phyloP scores from a whole-genome alignment of 1,284 basidiomycete species.

The Crucibulum parvulum region DNA sequence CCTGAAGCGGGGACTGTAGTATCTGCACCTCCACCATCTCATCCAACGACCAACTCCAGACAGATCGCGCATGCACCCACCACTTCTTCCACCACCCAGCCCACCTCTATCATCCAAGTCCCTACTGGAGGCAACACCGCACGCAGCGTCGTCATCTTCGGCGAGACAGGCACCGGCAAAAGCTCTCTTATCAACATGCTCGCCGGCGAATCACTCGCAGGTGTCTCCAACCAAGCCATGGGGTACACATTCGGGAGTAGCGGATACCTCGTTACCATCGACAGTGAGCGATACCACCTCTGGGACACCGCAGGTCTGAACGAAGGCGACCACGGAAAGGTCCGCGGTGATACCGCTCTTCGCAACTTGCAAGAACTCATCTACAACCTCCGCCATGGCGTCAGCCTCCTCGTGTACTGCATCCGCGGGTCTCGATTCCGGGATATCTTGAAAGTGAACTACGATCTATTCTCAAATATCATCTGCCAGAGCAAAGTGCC shows the following conservation, averaged over 20 bases:
- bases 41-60: no score
- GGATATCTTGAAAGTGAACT: constrained; percentile 39
- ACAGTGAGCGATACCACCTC: not conserved
- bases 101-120: no score
- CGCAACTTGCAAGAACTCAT: constrained; percentile 12
- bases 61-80: no score
- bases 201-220: not conserved
- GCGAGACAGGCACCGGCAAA: constrained; percentile 9
- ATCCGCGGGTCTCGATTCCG: constrained; percentile 41
- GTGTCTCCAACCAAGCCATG: not conserved
- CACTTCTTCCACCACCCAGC: no score
- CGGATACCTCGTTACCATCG: constrained; percentile 1
- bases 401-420: constrained; percentile 48
- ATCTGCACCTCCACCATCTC: no score
- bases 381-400: constrained; percentile 17
- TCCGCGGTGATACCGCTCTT: constrained; percentile 8
- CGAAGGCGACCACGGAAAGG: constrained; percentile 11
- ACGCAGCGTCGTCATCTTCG: constrained; percentile 11
- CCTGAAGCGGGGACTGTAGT: no score
- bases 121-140: not conserved
- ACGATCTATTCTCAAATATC: constrained; percentile 39
- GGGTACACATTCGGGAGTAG: constrained; percentile 6
- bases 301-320: constrained; percentile 19
- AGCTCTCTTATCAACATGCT: constrained; percentile 16
- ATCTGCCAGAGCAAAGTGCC: constrained; percentile 42